Conservation (phyloP, 192 early-diverging fungal species). For the Umbelopsis sp. region DNA sequence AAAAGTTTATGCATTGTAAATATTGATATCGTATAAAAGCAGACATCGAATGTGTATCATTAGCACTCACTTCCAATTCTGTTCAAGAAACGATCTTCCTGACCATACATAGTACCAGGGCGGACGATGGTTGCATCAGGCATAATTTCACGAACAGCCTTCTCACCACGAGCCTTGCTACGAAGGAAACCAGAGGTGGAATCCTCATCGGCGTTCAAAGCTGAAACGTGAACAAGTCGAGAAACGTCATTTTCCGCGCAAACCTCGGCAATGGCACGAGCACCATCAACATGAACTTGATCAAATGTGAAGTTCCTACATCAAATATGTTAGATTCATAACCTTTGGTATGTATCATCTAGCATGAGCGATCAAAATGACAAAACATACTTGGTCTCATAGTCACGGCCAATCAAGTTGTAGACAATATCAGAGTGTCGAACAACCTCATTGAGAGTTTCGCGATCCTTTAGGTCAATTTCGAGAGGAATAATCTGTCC, state of each 20-base stretch:
- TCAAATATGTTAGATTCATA: not conserved
- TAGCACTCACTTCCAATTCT: conserved; percentile 67
- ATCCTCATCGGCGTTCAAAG: conserved; percentile 76
- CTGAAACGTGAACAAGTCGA: conserved; percentile 88
- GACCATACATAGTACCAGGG: conserved; percentile 84
- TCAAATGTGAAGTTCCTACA: conserved; percentile 89
- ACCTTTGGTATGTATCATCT: not conserved
- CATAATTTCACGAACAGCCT: conserved; percentile 85
- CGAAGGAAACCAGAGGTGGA: conserved; percentile 77
- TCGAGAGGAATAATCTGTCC: conserved; percentile 91
- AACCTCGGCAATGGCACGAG: conserved; percentile 79
- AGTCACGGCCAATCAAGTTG: conserved; percentile 93
- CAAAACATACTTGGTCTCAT: conserved; percentile 76
- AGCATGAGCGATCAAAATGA: not conserved
- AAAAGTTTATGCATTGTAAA: not conserved
- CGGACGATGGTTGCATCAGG: conserved; percentile 95
- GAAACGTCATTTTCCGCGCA: conserved; percentile 79
- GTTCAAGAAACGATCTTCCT: conserved; percentile 93
- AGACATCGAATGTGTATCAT: not conserved
- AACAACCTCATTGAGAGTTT: conserved; percentile 79
- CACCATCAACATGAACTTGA: conserved; percentile 82
- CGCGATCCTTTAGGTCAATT: conserved; percentile 88
- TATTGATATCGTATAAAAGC: not conserved
- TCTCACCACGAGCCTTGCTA: conserved; percentile 92
- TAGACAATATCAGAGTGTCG: conserved; percentile 95